A percentile compares a stretch with the other conserved stretches of the same genome.
Conservation (phyloP, 805 yeast species). For the Saccharomyces paradoxus region DNA sequence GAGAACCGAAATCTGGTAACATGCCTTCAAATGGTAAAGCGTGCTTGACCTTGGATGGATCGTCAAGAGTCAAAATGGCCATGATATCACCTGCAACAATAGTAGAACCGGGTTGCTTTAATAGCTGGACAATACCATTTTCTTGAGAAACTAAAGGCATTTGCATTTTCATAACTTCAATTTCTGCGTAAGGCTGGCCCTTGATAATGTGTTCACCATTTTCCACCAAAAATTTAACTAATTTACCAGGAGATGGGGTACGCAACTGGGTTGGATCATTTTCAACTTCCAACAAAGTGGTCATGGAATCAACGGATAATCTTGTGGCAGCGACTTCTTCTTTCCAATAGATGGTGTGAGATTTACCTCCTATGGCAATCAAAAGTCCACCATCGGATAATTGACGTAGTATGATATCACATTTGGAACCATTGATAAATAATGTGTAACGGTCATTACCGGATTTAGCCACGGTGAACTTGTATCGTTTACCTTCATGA, state of each 20-base stretch:
- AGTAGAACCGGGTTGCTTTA: constrained; percentile 98
- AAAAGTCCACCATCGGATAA: constrained; percentile 92
- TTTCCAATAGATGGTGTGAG: constrained; percentile 95
- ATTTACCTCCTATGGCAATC: constrained; percentile 80
- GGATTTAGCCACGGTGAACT: constrained; percentile 92
- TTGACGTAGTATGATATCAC: constrained; percentile 78
- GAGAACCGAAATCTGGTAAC: constrained; percentile 80
- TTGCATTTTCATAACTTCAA: constrained; percentile 99
- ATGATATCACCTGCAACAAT: constrained; percentile 93
- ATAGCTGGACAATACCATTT: constrained; percentile 82
- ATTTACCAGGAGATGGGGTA: constrained; percentile 98
- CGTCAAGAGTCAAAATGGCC: constrained; percentile 90
- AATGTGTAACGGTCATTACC: constrained; percentile 77
- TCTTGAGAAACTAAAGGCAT: constrained; percentile 95
- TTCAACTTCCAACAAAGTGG: constrained; percentile 88
- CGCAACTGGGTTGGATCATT: constrained; percentile 97
- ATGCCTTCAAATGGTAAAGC: constrained; percentile 94
- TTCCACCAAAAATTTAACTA: constrained; percentile 87
- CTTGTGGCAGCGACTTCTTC: constrained; percentile 95
- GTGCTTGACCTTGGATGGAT: constrained; percentile 94
- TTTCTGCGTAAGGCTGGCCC: constrained; percentile 96
- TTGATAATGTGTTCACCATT: constrained; percentile 86
- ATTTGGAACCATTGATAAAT: constrained; percentile 88
- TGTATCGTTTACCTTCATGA: constrained; percentile 86
- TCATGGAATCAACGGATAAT: constrained; percentile 88